Conservation (phyloP, 2,329 filamentous ascomycete genomes). For the Lecanicillium sp. region DNA sequence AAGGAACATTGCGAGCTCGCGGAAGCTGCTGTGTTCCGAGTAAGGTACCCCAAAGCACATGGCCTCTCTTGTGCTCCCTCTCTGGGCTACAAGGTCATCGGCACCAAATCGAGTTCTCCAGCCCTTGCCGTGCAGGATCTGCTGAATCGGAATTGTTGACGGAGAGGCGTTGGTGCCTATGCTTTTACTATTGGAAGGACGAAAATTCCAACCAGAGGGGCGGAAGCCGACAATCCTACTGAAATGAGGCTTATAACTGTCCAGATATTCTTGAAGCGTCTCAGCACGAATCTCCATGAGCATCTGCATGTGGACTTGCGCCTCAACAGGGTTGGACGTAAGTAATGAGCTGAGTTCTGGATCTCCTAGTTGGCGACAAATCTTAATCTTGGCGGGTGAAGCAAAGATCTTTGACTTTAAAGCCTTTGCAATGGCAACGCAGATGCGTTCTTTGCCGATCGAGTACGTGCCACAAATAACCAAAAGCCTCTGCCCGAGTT, state of each 20-base stretch:
- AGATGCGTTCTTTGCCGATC: constrained; percentile 96
- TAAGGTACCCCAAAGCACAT: constrained; percentile 94
- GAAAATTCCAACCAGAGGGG: constrained; percentile 91
- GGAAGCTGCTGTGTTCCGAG: constrained; percentile 89
- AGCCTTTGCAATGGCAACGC: constrained; percentile 81
- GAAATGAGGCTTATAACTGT: constrained; percentile 72
- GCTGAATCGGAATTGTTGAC: constrained; percentile 37
- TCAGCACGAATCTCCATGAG: constrained; percentile 90
- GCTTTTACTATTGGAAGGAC: constrained; percentile 48
- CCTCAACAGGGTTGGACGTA: constrained; percentile 71
- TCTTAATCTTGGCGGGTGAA: constrained; percentile 70
- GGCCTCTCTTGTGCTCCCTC: constrained; percentile 73
- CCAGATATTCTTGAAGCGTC: constrained; percentile 82
- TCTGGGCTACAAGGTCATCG: constrained; percentile 67
- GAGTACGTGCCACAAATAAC: constrained; percentile 95
- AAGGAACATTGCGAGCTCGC: constrained; percentile 89
- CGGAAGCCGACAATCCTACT: constrained; percentile 82
- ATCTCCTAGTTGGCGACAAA: constrained; percentile 80
- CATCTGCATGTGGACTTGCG: constrained; percentile 96
- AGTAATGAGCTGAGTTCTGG: constrained; percentile 69
- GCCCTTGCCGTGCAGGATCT: constrained; percentile 47
- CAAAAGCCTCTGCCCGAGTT: constrained; percentile 54
- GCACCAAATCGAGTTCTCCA: constrained; percentile 72
- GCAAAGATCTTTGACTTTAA: constrained; percentile 86
- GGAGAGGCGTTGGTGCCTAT: constrained; percentile 48